These are phyloP conservation scores for Dictyostelium firmibasis DNA, from an alignment of 78 protist genomes.

Conservation along the genomic window DNA sequence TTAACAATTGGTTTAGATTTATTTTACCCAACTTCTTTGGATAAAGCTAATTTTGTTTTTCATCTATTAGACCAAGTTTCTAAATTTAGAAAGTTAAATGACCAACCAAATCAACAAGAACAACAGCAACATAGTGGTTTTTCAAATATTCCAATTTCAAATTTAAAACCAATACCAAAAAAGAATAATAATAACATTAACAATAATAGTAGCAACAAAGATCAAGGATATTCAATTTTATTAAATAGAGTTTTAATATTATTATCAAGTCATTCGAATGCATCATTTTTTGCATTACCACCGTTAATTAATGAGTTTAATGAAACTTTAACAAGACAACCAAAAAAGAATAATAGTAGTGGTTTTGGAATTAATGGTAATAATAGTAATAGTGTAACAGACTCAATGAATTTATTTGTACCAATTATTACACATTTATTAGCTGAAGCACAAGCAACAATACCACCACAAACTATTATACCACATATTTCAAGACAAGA, in stretches of 20 bases:
- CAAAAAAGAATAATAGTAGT: neutral
- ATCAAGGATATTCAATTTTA: conserved; percentile 63
- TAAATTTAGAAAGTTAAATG: conserved; percentile 4
- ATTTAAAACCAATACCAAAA: neutral
- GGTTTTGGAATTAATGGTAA: neutral
- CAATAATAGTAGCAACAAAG: neutral
- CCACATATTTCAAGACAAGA: conserved; percentile 67
- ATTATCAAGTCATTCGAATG: conserved; percentile 70
- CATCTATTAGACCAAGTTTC: conserved; percentile 45
- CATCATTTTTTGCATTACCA: conserved; percentile 72
- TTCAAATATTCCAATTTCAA: conserved; percentile 11
- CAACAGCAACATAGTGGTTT: neutral
- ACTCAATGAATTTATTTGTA: conserved; percentile 76
- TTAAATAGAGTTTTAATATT: conserved; percentile 39
- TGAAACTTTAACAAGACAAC: neutral
- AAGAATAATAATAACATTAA: neutral
- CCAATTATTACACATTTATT: conserved; percentile 64
- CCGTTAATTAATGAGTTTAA: conserved; percentile 45
- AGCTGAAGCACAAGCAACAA: conserved; percentile 63
- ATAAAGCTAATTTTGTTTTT: conserved; percentile 75
- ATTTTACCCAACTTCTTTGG: conserved; percentile 75
- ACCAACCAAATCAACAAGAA: neutral
- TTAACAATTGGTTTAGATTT: conserved; percentile 81
- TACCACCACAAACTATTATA: conserved; percentile 16
- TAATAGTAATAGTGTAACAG: conserved; percentile 1